Base-by-base conservation (phyloP, 805 yeast genomes). In the Debaryomyces maramus region DNA sequence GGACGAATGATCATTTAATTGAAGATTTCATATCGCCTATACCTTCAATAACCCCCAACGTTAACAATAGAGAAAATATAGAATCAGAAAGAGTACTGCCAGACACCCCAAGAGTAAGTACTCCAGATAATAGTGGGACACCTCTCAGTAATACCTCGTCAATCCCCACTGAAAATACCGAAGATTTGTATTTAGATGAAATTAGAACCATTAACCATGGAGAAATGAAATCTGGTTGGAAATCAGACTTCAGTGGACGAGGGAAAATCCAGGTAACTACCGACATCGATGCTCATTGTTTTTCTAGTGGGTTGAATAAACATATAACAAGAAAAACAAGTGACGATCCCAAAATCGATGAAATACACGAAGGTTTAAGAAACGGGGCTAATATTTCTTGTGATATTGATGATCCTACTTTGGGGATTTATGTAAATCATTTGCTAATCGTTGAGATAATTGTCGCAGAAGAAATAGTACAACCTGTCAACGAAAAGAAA, bases 201-300 rank as follows among this genome's bases (percentile, higher is more conserved):
- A 75, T 77, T 6, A 73, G 90, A 21, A 78, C 86, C 4, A 67
- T 93, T 6, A 77, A 83, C 9, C 76, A 81, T 39, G 97, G 97
- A 8, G 96, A 87, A 45, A 63, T 88, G 55, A 87, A 85, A 56
- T 72, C 77, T 21, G 99, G 99, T 3, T 93, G 99, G 99, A 93
- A 93, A 60, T 80, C 93, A 1, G 99, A 93, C 61, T 90, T 84
- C 57, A 63, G 81, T 5, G 84, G 80, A 30, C 73, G 73, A 32
- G 99, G 99, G 4, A 73, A 78, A 39, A 82, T 90, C 44, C 96
- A 88, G 60, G 60, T 89, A 33, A 82, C 84, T 21, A 88, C 86
- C 0, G 88, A 85, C 32, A 75, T 86, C 28, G 73, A 77, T 14
- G 77, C 85, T 17, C 71, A 76, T 65, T 69, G 75, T 38, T 63